These are phyloP conservation scores for Zasmidium angulare DNA, from an alignment of 2,329 filamentous ascomycete species.

Conservation along the genomic window DNA sequence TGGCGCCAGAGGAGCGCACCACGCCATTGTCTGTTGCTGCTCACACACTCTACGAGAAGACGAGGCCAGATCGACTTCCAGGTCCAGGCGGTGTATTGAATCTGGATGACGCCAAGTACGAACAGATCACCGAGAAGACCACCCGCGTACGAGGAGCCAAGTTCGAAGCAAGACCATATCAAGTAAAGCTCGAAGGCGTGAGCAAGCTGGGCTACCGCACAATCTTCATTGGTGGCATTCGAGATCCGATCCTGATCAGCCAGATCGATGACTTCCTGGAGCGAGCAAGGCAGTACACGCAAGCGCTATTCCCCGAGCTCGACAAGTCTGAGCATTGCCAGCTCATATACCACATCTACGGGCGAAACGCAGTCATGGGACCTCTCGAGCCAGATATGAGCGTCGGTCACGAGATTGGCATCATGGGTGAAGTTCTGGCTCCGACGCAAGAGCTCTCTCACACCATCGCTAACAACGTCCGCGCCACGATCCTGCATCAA, in stretches of 20 bases:
- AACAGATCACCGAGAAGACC: slow-evolving; percentile 5
- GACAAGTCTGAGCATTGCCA: neutral
- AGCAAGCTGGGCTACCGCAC: slow-evolving; percentile 15
- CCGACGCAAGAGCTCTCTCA: slow-evolving; percentile 1
- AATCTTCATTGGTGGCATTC: slow-evolving; percentile 20
- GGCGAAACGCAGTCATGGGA: slow-evolving; percentile 6
- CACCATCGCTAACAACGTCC: slow-evolving; percentile 4
- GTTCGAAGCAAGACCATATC: slow-evolving; percentile 1
- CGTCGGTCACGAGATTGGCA: slow-evolving; percentile 4
- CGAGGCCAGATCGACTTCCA: slow-evolving; percentile 50
- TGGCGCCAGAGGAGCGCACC: slow-evolving; percentile 42
- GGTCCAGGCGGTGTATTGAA: slow-evolving; percentile 50
- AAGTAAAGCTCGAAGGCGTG: slow-evolving; percentile 25
- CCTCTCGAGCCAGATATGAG: neutral
- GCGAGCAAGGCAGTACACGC: slow-evolving; percentile 16
- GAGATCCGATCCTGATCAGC: slow-evolving; percentile 21
- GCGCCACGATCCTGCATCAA: neutral
- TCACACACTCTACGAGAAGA: slow-evolving; percentile 58
- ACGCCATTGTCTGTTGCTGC: slow-evolving; percentile 53
- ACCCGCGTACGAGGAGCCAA: neutral
- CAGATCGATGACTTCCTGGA: slow-evolving; percentile 23
- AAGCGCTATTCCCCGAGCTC: slow-evolving; percentile 3
- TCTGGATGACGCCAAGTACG: slow-evolving; percentile 4
- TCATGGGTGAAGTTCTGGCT: slow-evolving; percentile 4
- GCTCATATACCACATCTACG: slow-evolving; percentile 6